Percentiles rank a stretch among this genome's conserved stretches.
phyloP scores from a whole-genome alignment of 371 early-diverging fungal species.

The Dichotomocladium elegans region DNA sequence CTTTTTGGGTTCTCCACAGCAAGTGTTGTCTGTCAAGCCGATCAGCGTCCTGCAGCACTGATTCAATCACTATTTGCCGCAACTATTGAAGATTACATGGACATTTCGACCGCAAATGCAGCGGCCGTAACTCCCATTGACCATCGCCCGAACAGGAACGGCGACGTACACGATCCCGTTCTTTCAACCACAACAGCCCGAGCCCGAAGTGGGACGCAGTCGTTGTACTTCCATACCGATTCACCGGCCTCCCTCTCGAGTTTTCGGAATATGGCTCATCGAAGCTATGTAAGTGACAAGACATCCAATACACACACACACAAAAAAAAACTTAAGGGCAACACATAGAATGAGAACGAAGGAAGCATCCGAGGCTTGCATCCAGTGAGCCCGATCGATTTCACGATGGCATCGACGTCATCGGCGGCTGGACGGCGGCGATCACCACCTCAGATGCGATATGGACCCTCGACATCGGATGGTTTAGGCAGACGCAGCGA shows the following conservation, averaged over 20 bases:
- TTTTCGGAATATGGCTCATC: background rate
- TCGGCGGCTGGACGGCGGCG: too few species aligned
- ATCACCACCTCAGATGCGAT: slow-evolving; percentile 8
- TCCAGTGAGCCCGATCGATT: slow-evolving; percentile 47
- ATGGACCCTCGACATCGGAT: background rate
- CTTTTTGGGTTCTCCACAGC: slow-evolving; percentile 44
- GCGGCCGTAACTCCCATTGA: slow-evolving; percentile 1
- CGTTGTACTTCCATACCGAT: slow-evolving; percentile 1
- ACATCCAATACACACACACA: too few species aligned
- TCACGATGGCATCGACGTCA: slow-evolving; percentile 9
- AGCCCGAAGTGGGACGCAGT: background rate
- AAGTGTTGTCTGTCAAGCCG: slow-evolving; percentile 24
- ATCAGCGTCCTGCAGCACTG: slow-evolving; percentile 26
- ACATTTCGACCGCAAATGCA: background rate
- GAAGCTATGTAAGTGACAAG: background rate
- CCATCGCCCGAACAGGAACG: too few species aligned
- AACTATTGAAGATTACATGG: slow-evolving; percentile 16
- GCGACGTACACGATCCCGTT: background rate
- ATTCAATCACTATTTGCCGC: slow-evolving; percentile 32
- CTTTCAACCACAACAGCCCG: background rate
- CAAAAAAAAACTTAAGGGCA: background rate
- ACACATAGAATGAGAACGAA: slow-evolving; percentile 14
- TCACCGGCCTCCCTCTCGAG: background rate
- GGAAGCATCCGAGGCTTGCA: slow-evolving; percentile 4
- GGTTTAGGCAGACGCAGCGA: background rate